Evolutionary conservation across 2,329 filamentous ascomycete genomes (phyloP).

Genomic region (Didymella arachidicola): DNA sequence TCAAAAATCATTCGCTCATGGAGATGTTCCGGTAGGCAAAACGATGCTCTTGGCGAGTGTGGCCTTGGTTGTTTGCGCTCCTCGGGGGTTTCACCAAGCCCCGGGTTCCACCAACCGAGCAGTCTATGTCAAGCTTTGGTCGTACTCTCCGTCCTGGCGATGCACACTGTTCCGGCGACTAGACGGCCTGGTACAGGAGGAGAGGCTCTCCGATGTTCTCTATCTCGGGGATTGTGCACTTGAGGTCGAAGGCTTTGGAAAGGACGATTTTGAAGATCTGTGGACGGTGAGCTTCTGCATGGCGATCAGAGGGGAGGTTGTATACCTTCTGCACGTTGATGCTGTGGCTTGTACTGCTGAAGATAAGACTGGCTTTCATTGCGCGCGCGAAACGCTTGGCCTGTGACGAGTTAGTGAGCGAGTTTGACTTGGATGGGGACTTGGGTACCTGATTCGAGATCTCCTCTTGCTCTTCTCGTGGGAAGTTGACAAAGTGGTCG

Average conservation of each 20-base stretch:
- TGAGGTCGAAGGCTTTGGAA: slow-evolving; percentile 97
- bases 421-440: not conserved
- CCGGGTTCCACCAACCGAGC: not conserved
- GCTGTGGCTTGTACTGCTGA: slow-evolving; percentile 98
- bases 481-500: slow-evolving; percentile 99
- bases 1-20: slow-evolving; percentile 50
- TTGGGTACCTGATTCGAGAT: slow-evolving; percentile 85
- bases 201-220: slow-evolving; percentile 97
- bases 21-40: slow-evolving; percentile 36
- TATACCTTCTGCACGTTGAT: slow-evolving; percentile 98
- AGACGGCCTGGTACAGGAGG: slow-evolving; percentile 74
- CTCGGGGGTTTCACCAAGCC: not conserved
- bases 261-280: slow-evolving; percentile 99
- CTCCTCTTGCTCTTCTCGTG: slow-evolving; percentile 95
- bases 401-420: slow-evolving; percentile 55
- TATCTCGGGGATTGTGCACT: slow-evolving; percentile 98
- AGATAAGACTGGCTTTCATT: slow-evolving; percentile 97
- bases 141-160: slow-evolving; percentile 27
- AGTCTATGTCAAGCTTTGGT: slow-evolving; percentile 13
- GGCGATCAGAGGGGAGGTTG: accelerated
- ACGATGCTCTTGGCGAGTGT: slow-evolving; percentile 14
- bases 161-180: slow-evolving; percentile 34
- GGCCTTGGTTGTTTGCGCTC: not conserved
- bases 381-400: slow-evolving; percentile 96
- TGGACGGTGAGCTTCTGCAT: slow-evolving; percentile 35